Base-by-base conservation (phyloP, 164 flowering plant species). In the Vitis rupestris region DNA sequence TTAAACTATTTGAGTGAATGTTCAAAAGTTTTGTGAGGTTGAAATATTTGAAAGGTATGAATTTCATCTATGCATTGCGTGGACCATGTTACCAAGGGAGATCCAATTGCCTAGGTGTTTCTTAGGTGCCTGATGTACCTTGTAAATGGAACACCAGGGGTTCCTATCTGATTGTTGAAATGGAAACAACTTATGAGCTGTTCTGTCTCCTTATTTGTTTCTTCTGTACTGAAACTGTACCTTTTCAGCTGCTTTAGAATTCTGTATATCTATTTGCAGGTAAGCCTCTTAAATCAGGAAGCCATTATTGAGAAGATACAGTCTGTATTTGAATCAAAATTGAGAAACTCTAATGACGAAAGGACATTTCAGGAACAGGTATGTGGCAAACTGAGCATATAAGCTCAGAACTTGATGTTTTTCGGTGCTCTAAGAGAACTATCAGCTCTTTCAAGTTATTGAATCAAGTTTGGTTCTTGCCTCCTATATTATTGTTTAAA, bases 271-370 rank as follows among this genome's bases (percentile, higher is more conserved):
- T 11, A 55, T 72, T 69, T 82, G 80, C 87, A 94, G 98, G 97
- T 95, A 30, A 91, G 98, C 85, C 94, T 95, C 75, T 78, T 95
- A 79, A 93, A 90, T 77, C 99, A 93, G 78, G 99, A 95, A 81
- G 74, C 74, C 66, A 83, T 95, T 54, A 73, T 95, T 81, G 99
- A 88, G 75, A 91, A 75, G 86, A 89, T 95, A 77, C 99, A 95
- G 72, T 76, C 84, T 15, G 82, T 72, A 17, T 80, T 95, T 57
- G 97, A 93, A 71, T 86, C 84, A 65, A 89, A 84, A 75, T 70
- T 95, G 81, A 87, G 93, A 69, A 82, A 75, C 76, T 88, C 93
- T 58, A 81, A 93, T 83, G 92, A 86, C n/a, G 69, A 81, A 11
- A 84, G 86, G 79, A 79, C 82, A 67, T 93, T 88, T 75, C 88